A percentile compares a stretch with the other conserved stretches of the same genome.
These are phyloP conservation scores for Brassica balearica DNA, from an alignment of 441 rosid species.

Conservation along the genomic window DNA sequence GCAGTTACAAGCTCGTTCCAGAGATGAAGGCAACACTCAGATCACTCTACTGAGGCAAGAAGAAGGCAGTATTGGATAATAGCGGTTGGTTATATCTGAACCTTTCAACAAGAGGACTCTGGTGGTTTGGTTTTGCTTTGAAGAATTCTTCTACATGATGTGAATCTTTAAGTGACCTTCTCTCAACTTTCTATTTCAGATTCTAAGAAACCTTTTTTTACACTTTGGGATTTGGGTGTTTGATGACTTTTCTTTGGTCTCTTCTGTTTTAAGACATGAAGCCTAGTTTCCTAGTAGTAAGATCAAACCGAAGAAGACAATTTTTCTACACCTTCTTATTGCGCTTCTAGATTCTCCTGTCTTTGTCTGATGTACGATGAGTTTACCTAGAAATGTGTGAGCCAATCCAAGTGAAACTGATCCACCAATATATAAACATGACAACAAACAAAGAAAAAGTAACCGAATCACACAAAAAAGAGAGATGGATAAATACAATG, in stretches of 20 bases:
- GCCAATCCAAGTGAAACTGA: slow-evolving; percentile 7
- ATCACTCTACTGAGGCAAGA: not conserved
- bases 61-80: not conserved
- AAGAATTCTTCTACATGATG: slow-evolving; percentile 29
- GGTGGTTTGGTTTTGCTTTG: slow-evolving; percentile 17
- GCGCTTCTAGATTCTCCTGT: not conserved
- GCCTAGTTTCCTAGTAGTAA: slow-evolving; percentile 4
- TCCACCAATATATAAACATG: slow-evolving; percentile 28
- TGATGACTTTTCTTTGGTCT: slow-evolving; percentile 12
- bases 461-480: not conserved
- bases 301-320: slow-evolving; percentile 17
- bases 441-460: not conserved
- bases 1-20: slow-evolving; percentile 8
- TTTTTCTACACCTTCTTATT: not conserved
- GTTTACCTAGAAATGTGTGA: not conserved
- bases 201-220: slow-evolving; percentile 17
- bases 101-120: not conserved
- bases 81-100: slow-evolving; percentile 18
- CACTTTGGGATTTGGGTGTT: slow-evolving; percentile 26
- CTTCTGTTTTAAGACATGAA: not conserved
- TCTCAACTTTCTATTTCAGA: slow-evolving; percentile 5
- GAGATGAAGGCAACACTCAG: slow-evolving; percentile 7
- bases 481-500: slow-evolving; percentile 1
- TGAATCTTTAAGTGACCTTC: slow-evolving; percentile 15
- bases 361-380: not conserved